phyloP scores from a whole-genome alignment of 1,139 yeast genomes.

The Pichia sp. region DNA sequence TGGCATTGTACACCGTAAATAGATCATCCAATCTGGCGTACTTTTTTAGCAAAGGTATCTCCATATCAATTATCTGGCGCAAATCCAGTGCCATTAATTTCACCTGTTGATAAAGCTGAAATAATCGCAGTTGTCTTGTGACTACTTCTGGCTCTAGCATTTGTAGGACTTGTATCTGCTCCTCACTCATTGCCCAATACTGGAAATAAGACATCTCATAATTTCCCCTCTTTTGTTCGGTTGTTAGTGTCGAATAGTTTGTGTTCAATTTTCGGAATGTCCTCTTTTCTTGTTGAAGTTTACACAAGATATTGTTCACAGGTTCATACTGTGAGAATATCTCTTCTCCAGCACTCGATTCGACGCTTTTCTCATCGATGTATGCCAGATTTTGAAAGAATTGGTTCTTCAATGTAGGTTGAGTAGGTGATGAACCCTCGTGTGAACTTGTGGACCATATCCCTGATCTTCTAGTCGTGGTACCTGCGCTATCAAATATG shows the following conservation, averaged over 20 bases:
- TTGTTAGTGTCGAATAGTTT: not conserved
- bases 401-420: no score
- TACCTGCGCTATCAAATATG: no score
- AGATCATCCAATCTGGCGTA: no score
- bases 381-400: no score
- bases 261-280: conserved; percentile 4
- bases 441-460: no score
- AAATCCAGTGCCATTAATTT: not conserved
- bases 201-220: conserved; percentile 3
- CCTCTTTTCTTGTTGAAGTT: not conserved
- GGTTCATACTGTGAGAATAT: conserved; percentile 11
- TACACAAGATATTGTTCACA: conserved; percentile 5
- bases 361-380: no score
- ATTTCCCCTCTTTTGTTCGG: not conserved
- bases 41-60: not conserved
- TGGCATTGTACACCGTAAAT: no score
- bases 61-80: not conserved
- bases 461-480: no score
- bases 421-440: no score
- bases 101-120: not conserved
- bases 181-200: conserved; percentile 6
- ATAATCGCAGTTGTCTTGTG: not conserved
- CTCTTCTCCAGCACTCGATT: no score
- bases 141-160: not conserved
- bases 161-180: not conserved